Evolutionary conservation across 495 filamentous ascomycete genomes (phyloP).

Genomic region (Xylona heveae): DNA sequence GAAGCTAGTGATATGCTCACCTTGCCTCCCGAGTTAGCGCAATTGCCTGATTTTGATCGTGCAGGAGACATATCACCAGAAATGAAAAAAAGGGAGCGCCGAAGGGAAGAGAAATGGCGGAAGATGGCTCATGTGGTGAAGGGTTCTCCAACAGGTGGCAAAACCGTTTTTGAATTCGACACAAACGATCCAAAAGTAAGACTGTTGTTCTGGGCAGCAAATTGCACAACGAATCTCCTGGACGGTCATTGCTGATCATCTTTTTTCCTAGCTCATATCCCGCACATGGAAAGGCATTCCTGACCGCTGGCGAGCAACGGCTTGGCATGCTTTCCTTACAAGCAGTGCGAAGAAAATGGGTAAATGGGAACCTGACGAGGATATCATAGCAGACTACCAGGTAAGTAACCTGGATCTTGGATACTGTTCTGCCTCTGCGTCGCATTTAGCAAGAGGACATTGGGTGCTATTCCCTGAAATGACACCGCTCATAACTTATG

Average conservation of each 20-base stretch:
- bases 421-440: not conserved
- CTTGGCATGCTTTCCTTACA: conserved; percentile 89
- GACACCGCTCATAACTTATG: not conserved
- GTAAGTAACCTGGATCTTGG: conserved; percentile 2
- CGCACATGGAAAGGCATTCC: conserved; percentile 97
- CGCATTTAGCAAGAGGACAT: not conserved
- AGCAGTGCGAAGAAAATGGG: conserved; percentile 47
- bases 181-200: conserved; percentile 44
- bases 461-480: not conserved
- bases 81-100: conserved; percentile 58
- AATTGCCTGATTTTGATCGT: conserved; percentile 37
- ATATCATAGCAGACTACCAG: conserved; percentile 32
- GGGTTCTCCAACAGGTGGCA: conserved; percentile 38
- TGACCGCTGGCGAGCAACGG: conserved; percentile 81
- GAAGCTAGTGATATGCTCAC: conserved; percentile 85
- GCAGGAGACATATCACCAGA: conserved; percentile 31
- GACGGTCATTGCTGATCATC: not conserved
- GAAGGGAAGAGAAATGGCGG: conserved; percentile 82
- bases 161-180: conserved; percentile 84
- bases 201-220: not conserved
- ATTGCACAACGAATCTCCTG: not conserved
- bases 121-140: conserved; percentile 70
- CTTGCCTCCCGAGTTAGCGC: conserved; percentile 41
- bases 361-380: conserved; percentile 39
- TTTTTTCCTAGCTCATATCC: conserved; percentile 34